Evolutionary conservation across 2,329 filamentous ascomycete genomes (phyloP), one percentile per base, ranked within the genome.

Genomic region (Xylariaceae sp.): DNA sequence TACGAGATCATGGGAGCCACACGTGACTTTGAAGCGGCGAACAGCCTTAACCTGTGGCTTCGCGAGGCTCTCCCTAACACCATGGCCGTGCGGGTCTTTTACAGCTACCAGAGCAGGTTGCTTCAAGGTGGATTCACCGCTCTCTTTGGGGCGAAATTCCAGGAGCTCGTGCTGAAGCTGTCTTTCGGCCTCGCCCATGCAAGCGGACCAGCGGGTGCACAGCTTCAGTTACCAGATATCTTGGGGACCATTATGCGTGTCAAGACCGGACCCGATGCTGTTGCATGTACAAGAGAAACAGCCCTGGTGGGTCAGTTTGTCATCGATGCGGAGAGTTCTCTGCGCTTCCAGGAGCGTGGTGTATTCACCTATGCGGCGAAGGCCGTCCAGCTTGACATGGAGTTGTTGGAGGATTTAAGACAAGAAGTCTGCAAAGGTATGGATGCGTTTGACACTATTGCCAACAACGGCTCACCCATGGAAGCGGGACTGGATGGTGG

Each of bases 381-480:
- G 49, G 76, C 73, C 2, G 75, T 80, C 0, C 69, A 76, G 54
- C 69, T 79, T 3, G 77, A 82, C 42, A 78, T 81, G 47, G 73
- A 75, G 48, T 72, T 82, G 1, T 70, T 82, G 3, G 78, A 82
- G 54, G 74, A 78, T 48, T 73, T 81, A 1, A 72, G 79, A 6
- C 73, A 77, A 44, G 78, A 81, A 55, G 76, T 74, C 0, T 80
- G 77, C 47, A 68, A 69, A 18, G 79, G 79, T 9, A 82, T 82
- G 76, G 78, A 82, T 53, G 78, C 78, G 1, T 79, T 79, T 22
- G 76, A 75, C 42, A 71, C 68, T 18, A 67, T 81, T 28, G 53
- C 58, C 36, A 28, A 28, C 22, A 4, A 28, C 22, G 22, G 22
- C 22, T 28, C 22, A 28, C 7, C 22, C 22, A 5, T 7, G 22